Conservation (phyloP, 2,329 filamentous ascomycete genomes). For the Penicillium sp. region DNA sequence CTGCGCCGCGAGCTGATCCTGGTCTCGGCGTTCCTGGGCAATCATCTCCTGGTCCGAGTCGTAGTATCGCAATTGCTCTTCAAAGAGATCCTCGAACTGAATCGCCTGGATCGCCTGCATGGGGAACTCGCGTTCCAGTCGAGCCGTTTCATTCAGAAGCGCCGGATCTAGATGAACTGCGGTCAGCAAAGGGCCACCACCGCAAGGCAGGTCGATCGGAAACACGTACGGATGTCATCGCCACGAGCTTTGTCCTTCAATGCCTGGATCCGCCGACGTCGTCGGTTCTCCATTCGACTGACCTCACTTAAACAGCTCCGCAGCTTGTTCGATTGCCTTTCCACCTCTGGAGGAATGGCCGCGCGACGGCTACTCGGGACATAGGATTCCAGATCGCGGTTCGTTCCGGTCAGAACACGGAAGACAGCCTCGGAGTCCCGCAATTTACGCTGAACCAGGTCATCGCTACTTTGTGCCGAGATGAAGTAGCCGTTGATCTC, state of each 20-base stretch:
- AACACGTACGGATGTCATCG: conserved; percentile 70
- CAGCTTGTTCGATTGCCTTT: conserved; percentile 69
- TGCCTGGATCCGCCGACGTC: conserved; percentile 71
- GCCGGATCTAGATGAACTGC: conserved; percentile 52
- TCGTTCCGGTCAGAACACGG: conserved; percentile 68
- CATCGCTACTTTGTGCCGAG: conserved; percentile 61
- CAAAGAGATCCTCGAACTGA: conserved; percentile 89
- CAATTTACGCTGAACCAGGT: conserved; percentile 70
- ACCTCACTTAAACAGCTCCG: conserved; percentile 80
- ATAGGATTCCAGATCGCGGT: conserved; percentile 76
- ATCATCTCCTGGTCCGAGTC: conserved; percentile 69
- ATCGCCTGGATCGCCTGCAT: conserved; percentile 78
- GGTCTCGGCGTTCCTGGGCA: conserved; percentile 66
- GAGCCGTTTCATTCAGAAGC: conserved; percentile 73
- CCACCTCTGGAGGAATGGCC: conserved; percentile 72
- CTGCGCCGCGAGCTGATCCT: conserved; percentile 63
- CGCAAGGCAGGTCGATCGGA: background rate
- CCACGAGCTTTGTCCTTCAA: conserved; percentile 71
- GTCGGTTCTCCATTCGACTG: conserved; percentile 70
- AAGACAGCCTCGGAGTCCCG: conserved; percentile 69
- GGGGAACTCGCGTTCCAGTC: conserved; percentile 78
- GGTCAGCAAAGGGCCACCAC: conserved; percentile 1
- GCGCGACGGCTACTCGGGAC: conserved; percentile 79
- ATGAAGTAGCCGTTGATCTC: conserved; percentile 87
- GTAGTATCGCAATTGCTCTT: conserved; percentile 73